Evolutionary conservation across 805 yeast species (phyloP).

Genomic region (Scheffersomyces stipitis): DNA sequence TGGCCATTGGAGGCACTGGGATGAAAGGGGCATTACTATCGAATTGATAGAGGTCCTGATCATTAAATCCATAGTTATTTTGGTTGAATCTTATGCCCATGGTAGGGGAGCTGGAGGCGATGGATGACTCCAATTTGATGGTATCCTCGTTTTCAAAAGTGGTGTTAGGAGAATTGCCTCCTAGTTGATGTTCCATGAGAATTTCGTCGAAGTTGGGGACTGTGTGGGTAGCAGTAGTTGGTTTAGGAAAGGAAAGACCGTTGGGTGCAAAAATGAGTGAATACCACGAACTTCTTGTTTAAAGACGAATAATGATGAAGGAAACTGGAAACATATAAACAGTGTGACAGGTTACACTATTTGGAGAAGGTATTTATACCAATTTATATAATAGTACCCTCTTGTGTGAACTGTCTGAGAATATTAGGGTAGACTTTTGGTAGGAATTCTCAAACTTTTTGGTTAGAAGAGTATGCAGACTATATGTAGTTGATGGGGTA

Average conservation of each 20-base stretch:
- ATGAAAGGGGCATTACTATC: conserved; percentile 12
- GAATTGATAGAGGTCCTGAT: conserved; percentile 8
- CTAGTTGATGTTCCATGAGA: background rate
- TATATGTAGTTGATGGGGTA: too few relatives aligned
- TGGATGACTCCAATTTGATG: conserved; percentile 16
- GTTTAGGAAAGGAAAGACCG: conserved; percentile 1
- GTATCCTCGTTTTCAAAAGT: conserved; percentile 23
- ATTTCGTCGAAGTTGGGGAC: conserved; percentile 14
- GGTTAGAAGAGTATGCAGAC: too few relatives aligned
- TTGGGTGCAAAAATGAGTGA: too few relatives aligned
- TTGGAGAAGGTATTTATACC: too few relatives aligned
- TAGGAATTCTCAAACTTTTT: too few relatives aligned
- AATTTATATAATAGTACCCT: too few relatives aligned
- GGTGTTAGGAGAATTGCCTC: conserved; percentile 17
- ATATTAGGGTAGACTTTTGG: too few relatives aligned
- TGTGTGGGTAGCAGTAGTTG: background rate
- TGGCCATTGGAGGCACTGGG: conserved; percentile 18
- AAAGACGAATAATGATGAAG: too few relatives aligned
- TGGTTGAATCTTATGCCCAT: background rate
- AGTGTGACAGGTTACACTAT: too few relatives aligned
- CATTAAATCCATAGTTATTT: background rate
- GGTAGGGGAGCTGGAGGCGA: conserved; percentile 5
- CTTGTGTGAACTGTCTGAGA: too few relatives aligned
- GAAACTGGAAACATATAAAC: too few relatives aligned
- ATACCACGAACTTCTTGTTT: too few relatives aligned